These are phyloP conservation scores for Sicyos edulis DNA, from an alignment of 306 rosid genomes.

Conservation along the genomic window DNA sequence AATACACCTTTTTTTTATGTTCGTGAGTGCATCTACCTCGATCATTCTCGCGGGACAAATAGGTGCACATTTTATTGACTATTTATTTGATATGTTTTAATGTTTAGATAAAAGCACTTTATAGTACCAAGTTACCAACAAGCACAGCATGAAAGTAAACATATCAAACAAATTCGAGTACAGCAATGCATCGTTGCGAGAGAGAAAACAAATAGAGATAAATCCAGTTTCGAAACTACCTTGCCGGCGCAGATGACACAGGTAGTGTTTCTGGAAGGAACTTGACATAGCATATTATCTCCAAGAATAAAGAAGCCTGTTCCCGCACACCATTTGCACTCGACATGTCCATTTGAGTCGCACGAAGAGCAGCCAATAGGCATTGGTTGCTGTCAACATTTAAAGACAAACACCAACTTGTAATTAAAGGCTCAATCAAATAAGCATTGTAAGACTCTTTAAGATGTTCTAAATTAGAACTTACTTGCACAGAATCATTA, in stretches of 20 bases:
- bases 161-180: background rate
- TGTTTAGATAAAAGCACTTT: background rate
- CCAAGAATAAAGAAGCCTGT: slow-evolving; percentile 92
- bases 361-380: slow-evolving; percentile 82
- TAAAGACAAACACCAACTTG: slow-evolving; percentile 20
- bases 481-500: background rate
- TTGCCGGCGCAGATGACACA: slow-evolving; percentile 76
- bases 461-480: too few species aligned
- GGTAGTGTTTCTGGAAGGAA: slow-evolving; percentile 73
- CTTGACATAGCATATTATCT: slow-evolving; percentile 96
- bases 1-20: background rate
- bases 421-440: slow-evolving; percentile 10
- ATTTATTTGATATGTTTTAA: background rate
- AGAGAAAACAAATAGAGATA: background rate
- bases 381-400: slow-evolving; percentile 70
- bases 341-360: slow-evolving; percentile 66
- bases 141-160: background rate
- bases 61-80: background rate
- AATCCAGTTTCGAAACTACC: slow-evolving; percentile 33
- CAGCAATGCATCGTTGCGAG: background rate
- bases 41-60: too few species aligned
- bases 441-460: background rate
- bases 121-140: background rate
- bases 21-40: too few species aligned
- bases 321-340: slow-evolving; percentile 90